These are phyloP conservation scores for Cardamine resedifolia DNA, from an alignment of 345 rosid species.

Conservation along the genomic window DNA sequence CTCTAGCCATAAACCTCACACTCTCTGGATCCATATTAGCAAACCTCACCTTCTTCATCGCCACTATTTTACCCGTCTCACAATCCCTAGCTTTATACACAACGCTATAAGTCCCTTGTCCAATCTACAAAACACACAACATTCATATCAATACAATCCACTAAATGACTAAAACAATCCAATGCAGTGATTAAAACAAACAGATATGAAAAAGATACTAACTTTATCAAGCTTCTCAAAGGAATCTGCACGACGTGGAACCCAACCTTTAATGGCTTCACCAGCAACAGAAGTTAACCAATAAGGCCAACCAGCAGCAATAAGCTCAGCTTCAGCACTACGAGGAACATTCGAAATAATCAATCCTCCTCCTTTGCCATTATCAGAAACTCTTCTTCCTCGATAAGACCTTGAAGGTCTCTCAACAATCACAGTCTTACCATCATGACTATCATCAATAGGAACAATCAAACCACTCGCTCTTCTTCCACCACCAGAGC, in stretches of 20 bases:
- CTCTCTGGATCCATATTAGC: slow-evolving; percentile 88
- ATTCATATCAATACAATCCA: not conserved
- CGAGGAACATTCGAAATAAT: slow-evolving; percentile 41
- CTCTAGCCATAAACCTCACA: slow-evolving; percentile 94
- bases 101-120: slow-evolving; percentile 92
- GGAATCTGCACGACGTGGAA: slow-evolving; percentile 72
- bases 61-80: slow-evolving; percentile 67
- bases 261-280: slow-evolving; percentile 84
- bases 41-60: slow-evolving; percentile 95
- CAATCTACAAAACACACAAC: slow-evolving; percentile 57
- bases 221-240: slow-evolving; percentile 87
- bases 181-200: not conserved
- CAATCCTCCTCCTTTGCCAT: slow-evolving; percentile 31
- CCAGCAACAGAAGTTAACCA: slow-evolving; percentile 88
- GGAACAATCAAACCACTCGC: slow-evolving; percentile 35
- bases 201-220: slow-evolving; percentile 24
- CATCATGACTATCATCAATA: slow-evolving; percentile 38
- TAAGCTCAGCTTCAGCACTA: slow-evolving; percentile 52
- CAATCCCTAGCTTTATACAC: slow-evolving; percentile 82
- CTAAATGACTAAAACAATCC: not conserved
- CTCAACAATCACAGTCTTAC: slow-evolving; percentile 35
- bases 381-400: slow-evolving; percentile 47
- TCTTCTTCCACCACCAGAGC: slow-evolving; percentile 37
- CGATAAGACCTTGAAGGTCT: slow-evolving; percentile 43
- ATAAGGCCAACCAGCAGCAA: slow-evolving; percentile 81